Conservation (phyloP, 2,329 filamentous ascomycete genomes). For the Amylocarpus encephaloides region DNA sequence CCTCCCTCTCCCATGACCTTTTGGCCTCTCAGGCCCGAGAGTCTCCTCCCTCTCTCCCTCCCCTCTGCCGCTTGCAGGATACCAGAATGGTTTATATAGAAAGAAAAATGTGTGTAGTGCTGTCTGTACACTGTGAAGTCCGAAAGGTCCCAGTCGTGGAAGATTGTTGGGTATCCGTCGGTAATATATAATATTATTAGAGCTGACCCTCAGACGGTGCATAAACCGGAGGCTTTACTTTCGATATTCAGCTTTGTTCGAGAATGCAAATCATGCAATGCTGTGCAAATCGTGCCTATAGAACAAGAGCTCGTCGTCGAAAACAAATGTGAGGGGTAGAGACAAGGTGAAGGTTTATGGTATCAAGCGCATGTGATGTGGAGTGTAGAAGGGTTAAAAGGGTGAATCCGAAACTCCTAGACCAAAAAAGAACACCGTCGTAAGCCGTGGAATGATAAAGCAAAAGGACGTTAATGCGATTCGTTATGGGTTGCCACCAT, state of each 20-base stretch:
- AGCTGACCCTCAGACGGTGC: constrained; percentile 12
- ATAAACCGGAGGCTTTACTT: constrained; percentile 18
- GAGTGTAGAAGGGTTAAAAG: neutral
- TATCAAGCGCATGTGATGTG: neutral
- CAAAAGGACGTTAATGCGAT: constrained; percentile 9
- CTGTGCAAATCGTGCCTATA: constrained; percentile 14
- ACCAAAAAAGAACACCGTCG: constrained; percentile 25
- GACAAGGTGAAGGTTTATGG: neutral
- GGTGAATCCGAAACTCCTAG: constrained; percentile 23
- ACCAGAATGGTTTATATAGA: constrained; percentile 31
- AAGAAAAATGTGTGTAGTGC: constrained; percentile 16
- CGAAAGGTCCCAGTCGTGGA: too few relatives aligned
- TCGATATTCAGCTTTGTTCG: constrained; percentile 10
- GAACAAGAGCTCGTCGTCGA: too few relatives aligned
- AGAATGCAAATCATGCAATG: constrained; percentile 14
- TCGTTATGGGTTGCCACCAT: constrained; percentile 13
- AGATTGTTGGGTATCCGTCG: too few relatives aligned
- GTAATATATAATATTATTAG: constrained; percentile 19
- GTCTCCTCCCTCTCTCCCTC: neutral
- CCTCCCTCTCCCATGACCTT: neutral
- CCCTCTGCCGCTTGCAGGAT: constrained; percentile 9
- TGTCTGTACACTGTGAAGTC: too few relatives aligned
- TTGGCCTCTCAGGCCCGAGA: neutral
- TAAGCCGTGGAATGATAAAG: constrained; percentile 25
- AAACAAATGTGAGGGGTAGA: too few relatives aligned